A percentile compares a stretch with the other conserved stretches of the same genome.
Evolutionary conservation across 73 alveolate genomes (phyloP).

Genomic region (Durusdinium trenchii): DNA sequence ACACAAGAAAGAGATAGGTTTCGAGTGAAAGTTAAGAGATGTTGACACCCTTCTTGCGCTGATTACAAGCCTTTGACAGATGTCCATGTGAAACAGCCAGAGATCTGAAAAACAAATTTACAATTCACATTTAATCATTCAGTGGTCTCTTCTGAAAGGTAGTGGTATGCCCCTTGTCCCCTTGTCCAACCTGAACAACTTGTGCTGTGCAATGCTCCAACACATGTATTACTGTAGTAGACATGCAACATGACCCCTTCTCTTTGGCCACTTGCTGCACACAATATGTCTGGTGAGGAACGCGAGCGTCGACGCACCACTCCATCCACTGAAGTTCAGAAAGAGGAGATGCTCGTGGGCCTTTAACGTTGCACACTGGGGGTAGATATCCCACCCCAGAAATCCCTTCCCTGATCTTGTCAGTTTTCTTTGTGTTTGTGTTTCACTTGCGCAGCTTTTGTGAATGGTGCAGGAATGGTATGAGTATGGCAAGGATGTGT

Average conservation of each 20-base stretch:
- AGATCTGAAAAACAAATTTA: no score
- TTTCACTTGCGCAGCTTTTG: not conserved
- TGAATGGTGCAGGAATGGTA: slow-evolving; percentile 57
- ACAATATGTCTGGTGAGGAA: no score
- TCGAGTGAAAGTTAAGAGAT: no score
- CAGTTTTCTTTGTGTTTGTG: not conserved
- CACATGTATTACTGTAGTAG: not conserved
- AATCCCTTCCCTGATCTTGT: not conserved
- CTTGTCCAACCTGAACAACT: no score
- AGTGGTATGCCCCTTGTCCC: no score
- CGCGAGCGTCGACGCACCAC: slow-evolving; percentile 76
- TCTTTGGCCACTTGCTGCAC: no score
- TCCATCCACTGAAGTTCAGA: slow-evolving; percentile 33
- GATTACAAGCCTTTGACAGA: no score
- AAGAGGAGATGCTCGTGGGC: slow-evolving; percentile 7
- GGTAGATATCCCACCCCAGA: not conserved
- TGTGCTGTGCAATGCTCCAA: not conserved
- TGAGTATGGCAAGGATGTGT: slow-evolving; percentile 75
- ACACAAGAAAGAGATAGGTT: no score
- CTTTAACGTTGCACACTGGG: not conserved
- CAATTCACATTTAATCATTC: no score
- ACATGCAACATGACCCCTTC: not conserved
- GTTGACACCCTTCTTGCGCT: no score
- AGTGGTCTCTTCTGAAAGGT: no score
- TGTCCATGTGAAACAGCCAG: no score